Percentiles rank a stretch among this genome's conserved stretches.
Conservation (phyloP, 1,284 basidiomycete species). For the Vanrija humicola region DNA sequence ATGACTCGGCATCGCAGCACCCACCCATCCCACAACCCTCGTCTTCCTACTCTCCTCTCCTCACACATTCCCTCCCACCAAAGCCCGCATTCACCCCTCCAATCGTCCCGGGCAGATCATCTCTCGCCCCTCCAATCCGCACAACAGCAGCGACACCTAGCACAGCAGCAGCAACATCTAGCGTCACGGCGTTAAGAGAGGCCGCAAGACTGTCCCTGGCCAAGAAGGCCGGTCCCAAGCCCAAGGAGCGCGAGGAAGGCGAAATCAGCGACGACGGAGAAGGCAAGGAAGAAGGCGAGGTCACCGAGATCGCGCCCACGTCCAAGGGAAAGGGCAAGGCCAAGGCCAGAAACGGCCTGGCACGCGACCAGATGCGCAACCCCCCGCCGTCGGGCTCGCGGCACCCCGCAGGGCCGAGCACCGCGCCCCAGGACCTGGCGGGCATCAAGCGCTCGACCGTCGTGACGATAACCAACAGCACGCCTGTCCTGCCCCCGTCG, state of each 20-base stretch:
- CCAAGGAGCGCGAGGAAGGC: conserved; percentile 7
- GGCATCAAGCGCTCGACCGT: conserved; percentile 10
- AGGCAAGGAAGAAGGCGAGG: neutral
- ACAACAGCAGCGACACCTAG: neutral
- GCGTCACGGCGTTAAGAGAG: no score
- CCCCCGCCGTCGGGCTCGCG: neutral
- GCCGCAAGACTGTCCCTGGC: no score
- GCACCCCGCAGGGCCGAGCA: neutral
- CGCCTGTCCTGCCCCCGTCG: neutral
- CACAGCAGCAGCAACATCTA: no score
- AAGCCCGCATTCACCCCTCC: no score
- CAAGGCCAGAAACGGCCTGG: neutral
- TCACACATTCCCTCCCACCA: no score
- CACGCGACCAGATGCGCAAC: neutral
- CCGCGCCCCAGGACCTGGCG: neutral
- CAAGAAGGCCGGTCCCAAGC: neutral
- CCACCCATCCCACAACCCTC: no score
- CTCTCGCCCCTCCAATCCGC: neutral
- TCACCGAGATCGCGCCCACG: neutral
- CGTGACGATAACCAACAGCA: conserved; percentile 9
- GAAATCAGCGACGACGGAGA: conserved; percentile 12
- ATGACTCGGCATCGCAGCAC: no score
- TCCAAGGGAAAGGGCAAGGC: neutral
- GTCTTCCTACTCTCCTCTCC: no score
- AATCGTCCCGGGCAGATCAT: no score